These are phyloP conservation scores for Achaetomiella virescens DNA, from an alignment of 495 filamentous ascomycete genomes.

Conservation along the genomic window DNA sequence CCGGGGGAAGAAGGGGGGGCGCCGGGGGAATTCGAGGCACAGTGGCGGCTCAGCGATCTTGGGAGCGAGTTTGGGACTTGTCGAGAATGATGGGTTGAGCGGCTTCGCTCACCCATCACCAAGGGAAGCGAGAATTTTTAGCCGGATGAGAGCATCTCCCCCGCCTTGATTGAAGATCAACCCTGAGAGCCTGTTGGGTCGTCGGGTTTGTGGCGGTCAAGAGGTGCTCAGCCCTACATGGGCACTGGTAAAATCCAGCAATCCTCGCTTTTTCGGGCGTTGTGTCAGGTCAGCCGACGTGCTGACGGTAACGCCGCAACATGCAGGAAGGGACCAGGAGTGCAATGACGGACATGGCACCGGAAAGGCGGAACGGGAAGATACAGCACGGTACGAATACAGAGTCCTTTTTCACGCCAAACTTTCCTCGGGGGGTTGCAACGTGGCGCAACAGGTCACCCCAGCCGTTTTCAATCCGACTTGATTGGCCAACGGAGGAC, in stretches of 20 bases:
- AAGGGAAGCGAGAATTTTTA: background rate
- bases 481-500: background rate
- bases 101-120: background rate
- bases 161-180: background rate
- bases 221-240: conserved; percentile 10
- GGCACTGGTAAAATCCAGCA: background rate
- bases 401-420: background rate
- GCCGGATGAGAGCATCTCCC: background rate
- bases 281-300: background rate
- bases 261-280: background rate
- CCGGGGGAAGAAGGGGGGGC: too few relatives aligned
- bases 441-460: conserved; percentile 22
- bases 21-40: too few relatives aligned
- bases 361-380: conserved; percentile 26
- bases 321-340: conserved; percentile 13
- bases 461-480: background rate
- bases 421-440: conserved; percentile 18
- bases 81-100: background rate
- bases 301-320: background rate
- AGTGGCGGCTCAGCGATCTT: background rate
- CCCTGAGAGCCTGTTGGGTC: background rate
- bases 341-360: conserved; percentile 23
- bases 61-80: background rate
- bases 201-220: conserved; percentile 4
- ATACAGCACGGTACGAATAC: conserved; percentile 1